Base-by-base conservation (phyloP, 305 asterid species). In the Fraxinus angustifolia region DNA sequence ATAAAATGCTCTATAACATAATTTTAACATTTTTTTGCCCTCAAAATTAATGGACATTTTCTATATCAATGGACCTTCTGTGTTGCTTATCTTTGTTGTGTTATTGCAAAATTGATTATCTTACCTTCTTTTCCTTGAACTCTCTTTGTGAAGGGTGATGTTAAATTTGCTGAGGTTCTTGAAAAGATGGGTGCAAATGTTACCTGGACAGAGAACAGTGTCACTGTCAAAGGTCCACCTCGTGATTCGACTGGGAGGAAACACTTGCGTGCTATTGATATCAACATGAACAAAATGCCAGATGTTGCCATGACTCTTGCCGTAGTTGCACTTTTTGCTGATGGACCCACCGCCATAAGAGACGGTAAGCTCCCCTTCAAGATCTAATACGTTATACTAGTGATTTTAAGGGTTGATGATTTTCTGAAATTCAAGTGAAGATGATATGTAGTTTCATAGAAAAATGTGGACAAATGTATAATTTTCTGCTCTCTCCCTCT, bases 271-370 rank as follows among this genome's bases (percentile, higher is more conserved):
- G 96, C 93, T 48, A 53, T 96, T 84, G 99, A 96, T 58, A 87
- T 96, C 75, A 93, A 96, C 94, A 94, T 94, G 99, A 96, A 96
- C 92, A 96, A 93, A 87, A 96, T 94, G 98, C 98, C 98, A 0
- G 99, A 96, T 87, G 99, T 96, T 34, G 99, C 99, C 84, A 94
- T 96, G 99, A 96, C 99, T 79, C 98, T 96, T 83, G 98, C 98
- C 80, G 99, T 96, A 0, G 98, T 96, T 58, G 99, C 99, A 60
- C 97, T 96, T 79, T 96, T 85, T 60, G 99, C 99, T 68, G 97
- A 96, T 80, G 99, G 98, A 8, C 93, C 98, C 82, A 94, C 99
- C 50, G 88, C 98, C 79, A 92, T 95, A 53, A 90, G 99, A 91
- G 99, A 95, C 48, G 99, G 99, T 95, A 91, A 85, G 4, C n/a